Evolutionary conservation across 768 basidiomycete genomes (phyloP).

Genomic region (Mycena indigotica): DNA sequence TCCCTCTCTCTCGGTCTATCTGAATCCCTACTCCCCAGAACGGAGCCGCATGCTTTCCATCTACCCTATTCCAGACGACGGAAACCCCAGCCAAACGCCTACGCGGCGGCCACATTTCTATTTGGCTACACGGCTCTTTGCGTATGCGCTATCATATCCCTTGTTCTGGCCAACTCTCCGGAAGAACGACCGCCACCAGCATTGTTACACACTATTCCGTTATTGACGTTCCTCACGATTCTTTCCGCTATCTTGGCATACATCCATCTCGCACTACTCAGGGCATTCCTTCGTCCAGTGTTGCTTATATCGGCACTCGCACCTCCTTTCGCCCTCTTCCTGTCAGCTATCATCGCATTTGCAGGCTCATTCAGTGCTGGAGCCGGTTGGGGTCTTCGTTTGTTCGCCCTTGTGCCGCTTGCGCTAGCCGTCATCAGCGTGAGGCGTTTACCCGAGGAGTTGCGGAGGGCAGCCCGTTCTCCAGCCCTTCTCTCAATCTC

Average conservation of each 20-base stretch:
- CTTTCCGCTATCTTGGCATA: constrained; percentile 74
- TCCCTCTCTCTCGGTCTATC: constrained; percentile 65
- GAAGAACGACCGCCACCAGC: constrained; percentile 46
- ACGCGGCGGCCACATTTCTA: constrained; percentile 71
- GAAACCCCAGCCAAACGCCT: constrained; percentile 75
- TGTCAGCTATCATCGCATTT: constrained; percentile 82
- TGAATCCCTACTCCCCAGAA: constrained; percentile 72
- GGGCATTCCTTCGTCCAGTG: constrained; percentile 82
- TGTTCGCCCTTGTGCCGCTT: constrained; percentile 79
- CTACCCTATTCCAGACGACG: constrained; percentile 63
- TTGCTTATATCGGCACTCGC: constrained; percentile 77
- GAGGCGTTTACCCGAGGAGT: constrained; percentile 60
- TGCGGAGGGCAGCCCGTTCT: constrained; percentile 71
- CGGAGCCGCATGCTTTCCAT: constrained; percentile 52
- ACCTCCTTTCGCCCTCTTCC: constrained; percentile 70
- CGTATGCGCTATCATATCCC: constrained; percentile 62
- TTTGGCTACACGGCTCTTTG: constrained; percentile 59
- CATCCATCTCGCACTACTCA: constrained; percentile 71
- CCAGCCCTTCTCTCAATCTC: constrained; percentile 65
- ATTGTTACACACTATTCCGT: constrained; percentile 74
- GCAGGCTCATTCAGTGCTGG: constrained; percentile 42
- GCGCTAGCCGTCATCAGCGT: constrained; percentile 69
- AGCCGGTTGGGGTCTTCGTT: constrained; percentile 55
- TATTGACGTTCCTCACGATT: constrained; percentile 72
- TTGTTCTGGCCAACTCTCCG: constrained; percentile 57